phyloP scores from a whole-genome alignment of 805 yeast genomes.

The Nakazawaea pomicola region DNA sequence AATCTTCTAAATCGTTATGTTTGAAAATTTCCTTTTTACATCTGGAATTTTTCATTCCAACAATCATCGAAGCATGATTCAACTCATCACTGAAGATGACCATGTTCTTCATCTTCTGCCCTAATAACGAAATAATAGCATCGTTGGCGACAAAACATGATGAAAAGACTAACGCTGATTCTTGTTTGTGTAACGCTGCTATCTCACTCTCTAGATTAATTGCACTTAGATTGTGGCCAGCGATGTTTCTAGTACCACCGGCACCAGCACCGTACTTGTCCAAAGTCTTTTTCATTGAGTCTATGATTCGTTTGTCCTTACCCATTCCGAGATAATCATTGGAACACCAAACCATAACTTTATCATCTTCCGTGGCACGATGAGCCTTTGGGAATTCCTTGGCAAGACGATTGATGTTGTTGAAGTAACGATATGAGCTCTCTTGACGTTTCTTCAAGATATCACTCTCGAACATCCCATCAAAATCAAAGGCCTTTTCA shows the following conservation, averaged over 20 bases:
- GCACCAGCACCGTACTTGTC: constrained; percentile 97
- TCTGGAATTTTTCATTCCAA: constrained; percentile 88
- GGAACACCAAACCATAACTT: constrained; percentile 98
- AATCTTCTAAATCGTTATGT: constrained; percentile 82
- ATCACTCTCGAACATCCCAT: constrained; percentile 62
- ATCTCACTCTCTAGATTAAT: constrained; percentile 78
- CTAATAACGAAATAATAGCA: constrained; percentile 85
- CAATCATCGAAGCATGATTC: constrained; percentile 98
- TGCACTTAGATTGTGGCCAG: constrained; percentile 95
- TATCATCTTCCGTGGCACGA: constrained; percentile 64
- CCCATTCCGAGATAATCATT: constrained; percentile 98
- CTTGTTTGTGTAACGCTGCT: constrained; percentile 90
- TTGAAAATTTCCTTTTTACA: constrained; percentile 85
- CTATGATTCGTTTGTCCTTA: constrained; percentile 64
- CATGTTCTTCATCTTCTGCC: constrained; percentile 83
- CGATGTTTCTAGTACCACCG: constrained; percentile 98
- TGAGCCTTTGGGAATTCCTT: constrained; percentile 93
- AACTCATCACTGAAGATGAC: constrained; percentile 89
- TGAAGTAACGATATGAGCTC: constrained; percentile 92
- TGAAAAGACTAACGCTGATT: constrained; percentile 90
- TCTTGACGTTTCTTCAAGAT: constrained; percentile 73
- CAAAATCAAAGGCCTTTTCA: constrained; percentile 62
- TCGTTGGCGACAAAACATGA: constrained; percentile 98
- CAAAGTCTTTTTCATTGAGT: constrained; percentile 73
- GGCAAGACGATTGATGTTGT: constrained; percentile 95